A percentile compares a stretch with the other conserved stretches of the same genome.
Evolutionary conservation across 495 filamentous ascomycete species (phyloP).

Genomic region (Lasiosphaeria ovina): DNA sequence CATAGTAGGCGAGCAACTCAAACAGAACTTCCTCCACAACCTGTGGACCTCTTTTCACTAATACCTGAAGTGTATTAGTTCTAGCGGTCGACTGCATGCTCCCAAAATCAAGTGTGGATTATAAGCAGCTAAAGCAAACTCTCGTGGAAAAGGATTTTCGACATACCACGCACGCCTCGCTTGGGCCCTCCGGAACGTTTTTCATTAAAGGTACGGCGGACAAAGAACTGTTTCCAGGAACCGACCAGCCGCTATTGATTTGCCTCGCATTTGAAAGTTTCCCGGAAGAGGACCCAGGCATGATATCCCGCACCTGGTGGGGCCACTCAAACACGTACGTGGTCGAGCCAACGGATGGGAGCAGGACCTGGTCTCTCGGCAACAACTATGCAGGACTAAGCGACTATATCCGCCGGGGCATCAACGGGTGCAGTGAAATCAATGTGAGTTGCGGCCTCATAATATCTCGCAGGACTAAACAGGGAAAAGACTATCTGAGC

Average conservation of each 20-base stretch:
- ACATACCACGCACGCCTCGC: no score
- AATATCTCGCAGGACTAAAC: no score
- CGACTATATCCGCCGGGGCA: not conserved
- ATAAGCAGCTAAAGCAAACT: no score
- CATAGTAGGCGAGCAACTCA: no score
- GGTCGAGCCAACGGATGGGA: not conserved
- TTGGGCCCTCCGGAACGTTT: not conserved
- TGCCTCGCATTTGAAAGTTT: not conserved
- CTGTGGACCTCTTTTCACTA: no score
- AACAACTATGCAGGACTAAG: not conserved
- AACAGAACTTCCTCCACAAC: no score
- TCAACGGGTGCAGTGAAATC: not conserved
- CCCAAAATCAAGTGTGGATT: no score
- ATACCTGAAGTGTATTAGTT: no score
- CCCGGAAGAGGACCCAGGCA: not conserved
- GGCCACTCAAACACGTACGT: not conserved
- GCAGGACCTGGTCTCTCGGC: not conserved
- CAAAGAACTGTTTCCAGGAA: no score
- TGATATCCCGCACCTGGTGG: not conserved
- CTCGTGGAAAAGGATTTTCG: no score
- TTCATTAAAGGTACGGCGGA: not conserved
- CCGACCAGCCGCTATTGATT: not conserved
- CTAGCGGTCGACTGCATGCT: no score
- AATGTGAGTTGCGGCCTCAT: not conserved
- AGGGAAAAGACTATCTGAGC: not conserved